Base-by-base conservation (phyloP, 163 green algal genomes). In the Chlorella variabilis region DNA sequence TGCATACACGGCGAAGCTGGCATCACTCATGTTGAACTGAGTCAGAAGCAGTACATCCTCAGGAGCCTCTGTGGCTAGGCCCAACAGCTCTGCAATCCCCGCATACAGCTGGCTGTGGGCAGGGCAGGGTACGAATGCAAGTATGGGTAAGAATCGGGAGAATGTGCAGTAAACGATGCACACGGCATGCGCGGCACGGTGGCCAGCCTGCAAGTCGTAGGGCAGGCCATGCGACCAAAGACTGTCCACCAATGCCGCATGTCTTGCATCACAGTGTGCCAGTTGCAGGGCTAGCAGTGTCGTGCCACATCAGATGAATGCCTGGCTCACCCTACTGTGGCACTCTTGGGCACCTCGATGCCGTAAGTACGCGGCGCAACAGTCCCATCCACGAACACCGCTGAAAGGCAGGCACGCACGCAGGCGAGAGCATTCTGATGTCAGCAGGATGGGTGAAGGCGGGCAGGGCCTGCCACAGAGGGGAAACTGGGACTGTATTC, bases 311-410 rank as follows among this genome's bases (percentile, higher is more conserved):
- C n/a, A n/a, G n/a, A n/a, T n/a, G n/a, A n/a, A n/a, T n/a, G n/a
- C n/a, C n/a, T n/a, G n/a, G 5, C 79, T 75, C 59, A 85, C 79
- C 70, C 42, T 2, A 85, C 36, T 13, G 71, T 85, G 34, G 42
- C 86, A 68, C 68, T 39, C 54, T 88, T 88, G 27, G 80, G 84
- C 39, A 96, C 77, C 33, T 83, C 86, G 8, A 95, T 61, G 21
- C 56, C 75, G 58, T 92, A 89, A 67, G 86, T 51, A 4, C 51
- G 81, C 34, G 93, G 94, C 29, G 79, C 48, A 15, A 71, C 59
- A 3, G 67, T 75, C 42, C 94, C 94, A 65, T 96, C 90, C 33
- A 90, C 82, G 54, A 77, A 68, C 45, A 95, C 42, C 1, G 67
- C 80, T 85, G 79, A 51, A 75, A 2, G 45, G 54, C 18, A 29